Evolutionary conservation across 1,284 basidiomycete species (phyloP).

Genomic region (Earliella scabrosa): DNA sequence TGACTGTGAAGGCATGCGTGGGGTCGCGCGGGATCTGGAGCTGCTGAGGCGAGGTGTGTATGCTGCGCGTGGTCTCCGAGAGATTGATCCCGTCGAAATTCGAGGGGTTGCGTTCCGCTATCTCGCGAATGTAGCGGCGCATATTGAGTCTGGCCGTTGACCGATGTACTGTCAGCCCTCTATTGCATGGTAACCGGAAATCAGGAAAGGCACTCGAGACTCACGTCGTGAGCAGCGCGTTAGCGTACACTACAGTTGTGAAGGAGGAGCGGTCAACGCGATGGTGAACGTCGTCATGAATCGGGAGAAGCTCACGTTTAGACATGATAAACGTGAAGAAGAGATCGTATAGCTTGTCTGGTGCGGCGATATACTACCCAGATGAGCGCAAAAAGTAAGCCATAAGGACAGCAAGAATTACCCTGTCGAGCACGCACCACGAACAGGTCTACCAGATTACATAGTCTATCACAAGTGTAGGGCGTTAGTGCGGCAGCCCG

Average conservation of each 20-base stretch:
- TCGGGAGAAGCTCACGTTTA: background rate
- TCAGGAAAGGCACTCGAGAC: no score
- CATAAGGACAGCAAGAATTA: background rate
- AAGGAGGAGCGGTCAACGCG: no score
- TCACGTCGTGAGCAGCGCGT: background rate
- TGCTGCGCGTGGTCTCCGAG: background rate
- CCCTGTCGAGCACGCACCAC: background rate
- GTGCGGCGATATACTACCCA: background rate
- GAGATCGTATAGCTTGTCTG: background rate
- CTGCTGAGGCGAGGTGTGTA: background rate
- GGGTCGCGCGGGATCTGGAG: no score
- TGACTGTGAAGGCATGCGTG: no score
- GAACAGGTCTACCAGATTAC: background rate
- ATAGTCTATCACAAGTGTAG: background rate
- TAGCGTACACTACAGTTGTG: background rate
- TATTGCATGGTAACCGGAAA: no score
- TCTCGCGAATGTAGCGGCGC: background rate
- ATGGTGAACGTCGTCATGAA: no score
- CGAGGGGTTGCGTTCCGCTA: background rate
- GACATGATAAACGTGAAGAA: background rate
- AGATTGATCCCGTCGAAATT: background rate
- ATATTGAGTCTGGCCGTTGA: background rate
- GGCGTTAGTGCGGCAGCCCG: background rate
- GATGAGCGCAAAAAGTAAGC: background rate
- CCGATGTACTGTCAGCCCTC: no score